Conservation (phyloP, 306 rosid genomes). For the Vigna trinervia region DNA sequence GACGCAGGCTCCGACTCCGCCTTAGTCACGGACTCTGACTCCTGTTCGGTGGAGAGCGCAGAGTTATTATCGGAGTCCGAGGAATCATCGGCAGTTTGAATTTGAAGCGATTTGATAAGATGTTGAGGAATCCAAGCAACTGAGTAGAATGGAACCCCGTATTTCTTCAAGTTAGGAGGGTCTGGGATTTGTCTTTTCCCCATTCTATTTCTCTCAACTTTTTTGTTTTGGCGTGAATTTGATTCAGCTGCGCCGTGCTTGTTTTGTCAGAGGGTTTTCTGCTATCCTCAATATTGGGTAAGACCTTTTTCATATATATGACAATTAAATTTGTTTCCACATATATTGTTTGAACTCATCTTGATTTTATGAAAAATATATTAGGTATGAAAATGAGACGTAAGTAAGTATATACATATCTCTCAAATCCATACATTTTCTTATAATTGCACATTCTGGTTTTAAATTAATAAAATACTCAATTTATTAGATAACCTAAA, state of each 20-base stretch:
- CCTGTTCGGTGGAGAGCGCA: background rate
- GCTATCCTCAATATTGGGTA: too few species aligned
- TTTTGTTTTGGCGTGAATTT: background rate
- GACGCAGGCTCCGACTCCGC: background rate
- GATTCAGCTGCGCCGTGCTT: slow-evolving; percentile 18
- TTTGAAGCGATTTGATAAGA: slow-evolving; percentile 41
- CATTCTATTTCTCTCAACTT: slow-evolving; percentile 39
- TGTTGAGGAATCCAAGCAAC: slow-evolving; percentile 67
- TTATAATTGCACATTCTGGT: too few species aligned
- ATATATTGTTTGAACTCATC: too few species aligned
- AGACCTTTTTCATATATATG: too few species aligned
- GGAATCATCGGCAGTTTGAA: slow-evolving; percentile 48
- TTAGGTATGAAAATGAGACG: too few species aligned
- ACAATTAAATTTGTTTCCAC: too few species aligned
- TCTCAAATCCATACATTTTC: too few species aligned
- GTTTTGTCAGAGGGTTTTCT: too few species aligned
- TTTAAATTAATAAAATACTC: too few species aligned
- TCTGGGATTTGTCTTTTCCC: slow-evolving; percentile 43
- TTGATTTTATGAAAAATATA: too few species aligned
- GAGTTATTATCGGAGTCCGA: slow-evolving; percentile 43
- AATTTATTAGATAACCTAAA: too few species aligned
- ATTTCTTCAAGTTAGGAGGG: slow-evolving; percentile 64
- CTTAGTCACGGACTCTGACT: background rate
- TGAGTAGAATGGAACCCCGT: slow-evolving; percentile 85
- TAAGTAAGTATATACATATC: too few species aligned